Evolutionary conservation across 176 grass and related monocot species (phyloP).

Genomic region (Juncus inflexus): DNA sequence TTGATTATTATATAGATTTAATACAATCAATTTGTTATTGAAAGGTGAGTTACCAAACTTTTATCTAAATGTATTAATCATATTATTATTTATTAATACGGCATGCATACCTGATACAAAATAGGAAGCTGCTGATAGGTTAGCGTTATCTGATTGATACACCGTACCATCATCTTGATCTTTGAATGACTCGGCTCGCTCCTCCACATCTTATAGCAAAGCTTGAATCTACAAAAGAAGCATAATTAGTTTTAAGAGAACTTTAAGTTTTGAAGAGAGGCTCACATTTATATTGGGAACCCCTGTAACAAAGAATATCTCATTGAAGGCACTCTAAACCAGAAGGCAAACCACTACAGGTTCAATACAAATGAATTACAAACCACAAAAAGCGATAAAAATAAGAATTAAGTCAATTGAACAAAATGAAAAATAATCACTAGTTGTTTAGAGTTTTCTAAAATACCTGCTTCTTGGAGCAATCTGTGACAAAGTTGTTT

Average conservation of each 20-base stretch:
- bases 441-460: constrained; percentile 3
- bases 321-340: no score
- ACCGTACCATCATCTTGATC: constrained; percentile 44
- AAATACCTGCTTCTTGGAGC: constrained; percentile 58
- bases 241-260: no score
- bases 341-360: constrained; percentile 46
- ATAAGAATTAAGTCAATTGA: not conserved
- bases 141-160: constrained; percentile 46
- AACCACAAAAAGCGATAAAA: no score
- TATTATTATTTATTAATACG: no score
- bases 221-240: constrained; percentile 39
- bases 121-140: constrained; percentile 49
- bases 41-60: no score
- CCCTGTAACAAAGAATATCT: no score
- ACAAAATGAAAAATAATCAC: not conserved
- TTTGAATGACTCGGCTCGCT: constrained; percentile 22
- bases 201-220: constrained; percentile 72
- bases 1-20: no score
- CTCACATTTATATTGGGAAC: no score
- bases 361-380: not conserved
- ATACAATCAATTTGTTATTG: no score
- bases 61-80: no score
- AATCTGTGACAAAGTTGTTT: constrained; percentile 62
- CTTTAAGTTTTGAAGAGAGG: no score
- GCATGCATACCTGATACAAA: constrained; percentile 30